phyloP scores from a whole-genome alignment of 495 filamentous ascomycete genomes.

The Xylaria palmicola region DNA sequence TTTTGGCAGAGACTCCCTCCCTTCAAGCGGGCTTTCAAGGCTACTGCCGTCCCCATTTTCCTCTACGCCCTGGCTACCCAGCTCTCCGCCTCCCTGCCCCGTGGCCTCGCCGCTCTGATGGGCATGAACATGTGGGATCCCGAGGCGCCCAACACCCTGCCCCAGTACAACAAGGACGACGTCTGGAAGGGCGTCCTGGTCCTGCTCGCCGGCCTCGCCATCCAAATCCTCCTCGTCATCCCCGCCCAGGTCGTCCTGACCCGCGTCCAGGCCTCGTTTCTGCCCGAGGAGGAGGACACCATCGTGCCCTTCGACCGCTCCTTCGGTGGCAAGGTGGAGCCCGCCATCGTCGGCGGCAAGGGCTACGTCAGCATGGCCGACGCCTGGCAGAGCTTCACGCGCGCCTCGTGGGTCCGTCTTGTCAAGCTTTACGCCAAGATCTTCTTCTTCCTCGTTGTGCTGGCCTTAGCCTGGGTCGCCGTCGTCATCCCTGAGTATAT shows the following conservation, averaged over 20 bases:
- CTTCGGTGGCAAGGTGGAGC: conserved; percentile 47
- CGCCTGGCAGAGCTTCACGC: conserved; percentile 69
- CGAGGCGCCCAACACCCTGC: conserved; percentile 17
- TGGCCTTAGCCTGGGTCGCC: conserved; percentile 46
- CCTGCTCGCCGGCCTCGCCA: conserved; percentile 21
- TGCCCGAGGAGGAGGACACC: conserved; percentile 47
- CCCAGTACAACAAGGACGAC: conserved; percentile 21
- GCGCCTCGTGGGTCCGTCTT: conserved; percentile 62
- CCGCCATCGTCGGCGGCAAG: conserved; percentile 65
- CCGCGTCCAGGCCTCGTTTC: conserved; percentile 51
- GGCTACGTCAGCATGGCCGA: conserved; percentile 66
- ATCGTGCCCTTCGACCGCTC: conserved; percentile 54
- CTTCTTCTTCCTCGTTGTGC: conserved; percentile 37
- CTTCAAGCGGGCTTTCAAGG: conserved; percentile 42
- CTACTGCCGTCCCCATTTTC: conserved; percentile 41
- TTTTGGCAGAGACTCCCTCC: conserved; percentile 48
- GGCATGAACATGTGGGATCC: conserved; percentile 28
- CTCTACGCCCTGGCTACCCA: conserved; percentile 33
- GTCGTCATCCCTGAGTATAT: conserved; percentile 38
- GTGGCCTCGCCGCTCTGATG: conserved; percentile 28
- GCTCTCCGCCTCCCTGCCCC: conserved; percentile 24
- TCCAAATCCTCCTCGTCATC: conserved; percentile 38
- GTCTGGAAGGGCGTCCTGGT: conserved; percentile 36
- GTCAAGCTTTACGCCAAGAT: conserved; percentile 69
- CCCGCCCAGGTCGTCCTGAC: conserved; percentile 43